Evolutionary conservation across 2,329 filamentous ascomycete species (phyloP).

Genomic region (Aureobasidium sp.): DNA sequence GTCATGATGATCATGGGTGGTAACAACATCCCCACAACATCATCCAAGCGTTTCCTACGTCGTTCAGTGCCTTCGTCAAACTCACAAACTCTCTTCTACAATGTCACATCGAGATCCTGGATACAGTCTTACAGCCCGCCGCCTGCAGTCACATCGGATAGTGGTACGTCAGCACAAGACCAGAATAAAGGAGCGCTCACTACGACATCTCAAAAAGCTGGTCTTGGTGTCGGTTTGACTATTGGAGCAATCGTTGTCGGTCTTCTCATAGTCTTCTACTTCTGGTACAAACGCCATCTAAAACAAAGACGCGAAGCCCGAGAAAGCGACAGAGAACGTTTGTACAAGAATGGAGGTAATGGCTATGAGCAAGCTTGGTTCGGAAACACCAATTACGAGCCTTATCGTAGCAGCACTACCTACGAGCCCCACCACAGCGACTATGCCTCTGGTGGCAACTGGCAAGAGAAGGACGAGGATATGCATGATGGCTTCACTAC

Average conservation of each 20-base stretch:
- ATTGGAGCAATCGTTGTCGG: conserved; percentile 37
- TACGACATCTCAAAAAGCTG: conserved; percentile 38
- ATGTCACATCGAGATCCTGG: conserved; percentile 54
- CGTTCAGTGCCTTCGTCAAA: conserved; percentile 34
- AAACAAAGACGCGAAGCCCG: conserved; percentile 30
- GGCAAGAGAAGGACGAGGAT: conserved; percentile 15
- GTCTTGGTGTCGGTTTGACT: conserved; percentile 37
- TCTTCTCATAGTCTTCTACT: conserved; percentile 35
- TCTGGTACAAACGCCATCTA: conserved; percentile 38
- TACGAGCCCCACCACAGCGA: background rate
- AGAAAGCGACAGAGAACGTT: conserved; percentile 13
- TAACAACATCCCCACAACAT: conserved; percentile 40
- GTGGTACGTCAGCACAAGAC: conserved; percentile 19
- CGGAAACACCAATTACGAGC: background rate
- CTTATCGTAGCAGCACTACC: background rate
- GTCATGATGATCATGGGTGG: conserved; percentile 56
- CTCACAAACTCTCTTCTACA: conserved; percentile 49
- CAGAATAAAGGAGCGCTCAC: conserved; percentile 30
- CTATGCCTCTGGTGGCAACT: conserved; percentile 5
- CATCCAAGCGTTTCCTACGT: conserved; percentile 26
- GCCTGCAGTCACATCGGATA: conserved; percentile 3
- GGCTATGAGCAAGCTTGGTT: conserved; percentile 6
- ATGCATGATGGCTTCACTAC: conserved; percentile 12
- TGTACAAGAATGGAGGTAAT: conserved; percentile 12
- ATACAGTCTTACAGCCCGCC: conserved; percentile 46